phyloP scores from a whole-genome alignment of 2,329 filamentous ascomycete species.

The Penicillium hesseltinei region DNA sequence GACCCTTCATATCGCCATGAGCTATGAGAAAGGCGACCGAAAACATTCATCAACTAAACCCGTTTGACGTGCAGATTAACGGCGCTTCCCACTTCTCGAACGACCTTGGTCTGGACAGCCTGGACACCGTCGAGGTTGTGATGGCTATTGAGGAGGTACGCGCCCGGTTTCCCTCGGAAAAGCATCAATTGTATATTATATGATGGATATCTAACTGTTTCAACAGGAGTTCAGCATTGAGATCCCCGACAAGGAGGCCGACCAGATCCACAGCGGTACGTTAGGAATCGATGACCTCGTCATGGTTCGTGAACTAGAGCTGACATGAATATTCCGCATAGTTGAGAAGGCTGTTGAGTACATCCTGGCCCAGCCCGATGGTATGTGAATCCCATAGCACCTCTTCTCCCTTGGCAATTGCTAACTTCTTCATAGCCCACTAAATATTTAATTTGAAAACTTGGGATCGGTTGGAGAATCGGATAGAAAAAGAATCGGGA shows the following conservation, averaged over 20 bases:
- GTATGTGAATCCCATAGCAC: constrained; percentile 54
- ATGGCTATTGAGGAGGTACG: constrained; percentile 98
- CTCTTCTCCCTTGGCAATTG: background rate
- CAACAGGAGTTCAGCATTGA: constrained; percentile 80
- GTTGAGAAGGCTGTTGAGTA: constrained; percentile 94
- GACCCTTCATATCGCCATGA: constrained; percentile 3
- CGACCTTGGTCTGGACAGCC: constrained; percentile 92
- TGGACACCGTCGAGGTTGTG: constrained; percentile 98
- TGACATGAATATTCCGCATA: constrained; percentile 41
- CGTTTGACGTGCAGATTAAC: constrained; percentile 65
- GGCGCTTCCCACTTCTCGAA: constrained; percentile 87
- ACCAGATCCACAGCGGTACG: constrained; percentile 90
- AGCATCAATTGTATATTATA: background rate
- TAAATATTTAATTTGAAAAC: constrained; percentile 35
- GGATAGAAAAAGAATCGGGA: constrained; percentile 38
- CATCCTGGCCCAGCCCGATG: constrained; percentile 89
- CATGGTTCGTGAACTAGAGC: background rate
- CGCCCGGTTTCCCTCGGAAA: constrained; percentile 13
- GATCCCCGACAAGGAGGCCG: constrained; percentile 96
- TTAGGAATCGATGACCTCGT: constrained; percentile 15
- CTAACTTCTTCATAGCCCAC: constrained; percentile 34
- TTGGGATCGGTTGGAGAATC: constrained; percentile 21
- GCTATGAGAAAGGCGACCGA: constrained; percentile 5
- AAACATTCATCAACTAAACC: constrained; percentile 22
- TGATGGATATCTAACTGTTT: constrained; percentile 19